Percentiles rank a stretch among this genome's conserved stretches.
Conservation (phyloP, 306 rosid genomes). For the Comarum palustre region DNA sequence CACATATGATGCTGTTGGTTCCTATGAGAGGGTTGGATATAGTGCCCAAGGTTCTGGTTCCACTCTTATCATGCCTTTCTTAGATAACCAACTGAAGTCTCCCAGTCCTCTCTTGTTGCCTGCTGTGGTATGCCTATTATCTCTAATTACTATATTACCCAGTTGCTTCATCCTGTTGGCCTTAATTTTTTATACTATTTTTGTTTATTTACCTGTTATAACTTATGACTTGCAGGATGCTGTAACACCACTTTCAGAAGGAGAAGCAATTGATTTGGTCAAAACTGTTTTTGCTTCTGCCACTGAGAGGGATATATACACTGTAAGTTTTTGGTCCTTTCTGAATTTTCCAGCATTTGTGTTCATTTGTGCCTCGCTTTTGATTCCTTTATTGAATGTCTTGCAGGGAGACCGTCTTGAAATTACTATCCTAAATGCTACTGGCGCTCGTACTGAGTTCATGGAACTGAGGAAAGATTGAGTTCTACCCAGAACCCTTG, state of each 20-base stretch:
- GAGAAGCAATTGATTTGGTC: constrained; percentile 78
- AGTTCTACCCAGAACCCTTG: constrained; percentile 19
- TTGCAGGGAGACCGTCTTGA: constrained; percentile 82
- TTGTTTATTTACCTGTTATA: not conserved
- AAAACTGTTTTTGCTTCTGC: constrained; percentile 93
- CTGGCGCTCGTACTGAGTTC: constrained; percentile 57
- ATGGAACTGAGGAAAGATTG: constrained; percentile 80
- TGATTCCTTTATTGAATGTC: constrained; percentile 14
- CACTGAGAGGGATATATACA: constrained; percentile 90
- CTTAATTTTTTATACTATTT: not conserved
- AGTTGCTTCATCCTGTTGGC: constrained; percentile 17
- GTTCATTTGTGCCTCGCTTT: not conserved
- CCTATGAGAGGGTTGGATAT: constrained; percentile 97
- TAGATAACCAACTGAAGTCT: constrained; percentile 87
- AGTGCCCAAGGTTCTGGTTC: constrained; percentile 97
- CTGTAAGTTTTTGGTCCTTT: constrained; percentile 50
- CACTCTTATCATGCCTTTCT: constrained; percentile 81
- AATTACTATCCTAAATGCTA: constrained; percentile 60
- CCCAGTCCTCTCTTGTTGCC: constrained; percentile 93
- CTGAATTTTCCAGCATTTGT: not conserved
- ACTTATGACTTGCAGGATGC: constrained; percentile 57
- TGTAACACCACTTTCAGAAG: constrained; percentile 83
- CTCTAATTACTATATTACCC: constrained; percentile 10
- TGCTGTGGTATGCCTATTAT: constrained; percentile 48
- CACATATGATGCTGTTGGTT: constrained; percentile 99